Base-by-base conservation (phyloP, 345 rosid species). In the Eucalyptus rudis region DNA sequence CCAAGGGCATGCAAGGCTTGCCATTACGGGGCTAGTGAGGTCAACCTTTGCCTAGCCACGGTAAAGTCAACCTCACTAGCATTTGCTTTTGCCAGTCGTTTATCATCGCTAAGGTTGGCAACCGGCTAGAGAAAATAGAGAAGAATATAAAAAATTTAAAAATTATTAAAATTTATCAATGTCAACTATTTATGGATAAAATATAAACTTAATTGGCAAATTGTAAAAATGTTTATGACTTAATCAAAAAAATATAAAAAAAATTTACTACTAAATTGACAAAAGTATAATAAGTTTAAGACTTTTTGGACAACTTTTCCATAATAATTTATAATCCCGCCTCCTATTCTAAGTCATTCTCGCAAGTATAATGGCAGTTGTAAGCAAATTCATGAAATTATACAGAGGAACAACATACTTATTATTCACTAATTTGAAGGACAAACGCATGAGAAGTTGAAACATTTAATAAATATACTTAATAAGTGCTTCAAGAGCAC, bases 261-360 rank as follows among this genome's bases (percentile, higher is more conserved):
- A 56, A 59, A 24, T 5, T 27, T 11, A 59, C 2, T 59, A 59
- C 1, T 27, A 6, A 25, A 59, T 59, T 27, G 10, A 7, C 3
- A 59, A 25, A 12, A 59, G 7, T 27, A 59, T 58, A 59, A 2
- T 59, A 59, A 2, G n/a, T 59, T 12, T 59, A 59, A 25, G 3
- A 27, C 4, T 12, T 27, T 59, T 59, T 27, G 16, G 2, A 59
- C 0, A 59, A 59, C 3, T 27, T 59, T 59, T 27, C 7, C 4
- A 0, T 56, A 27, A 66, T 66, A 16, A 66, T 66, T 3, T 16
- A 31, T 17, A 31, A 17, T 66, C 6, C 0, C 0, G 4, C 19
- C 7, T 16, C 12, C 1, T 19, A 33, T 68, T 5, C 44, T 10
- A 17, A 68, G 81, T 19, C 81, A 68, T 33, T 31, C 40, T 68